Evolutionary conservation across 768 basidiomycete species (phyloP), one percentile per base, ranked within the genome.

Genomic region (Clavaria fumosa): DNA sequence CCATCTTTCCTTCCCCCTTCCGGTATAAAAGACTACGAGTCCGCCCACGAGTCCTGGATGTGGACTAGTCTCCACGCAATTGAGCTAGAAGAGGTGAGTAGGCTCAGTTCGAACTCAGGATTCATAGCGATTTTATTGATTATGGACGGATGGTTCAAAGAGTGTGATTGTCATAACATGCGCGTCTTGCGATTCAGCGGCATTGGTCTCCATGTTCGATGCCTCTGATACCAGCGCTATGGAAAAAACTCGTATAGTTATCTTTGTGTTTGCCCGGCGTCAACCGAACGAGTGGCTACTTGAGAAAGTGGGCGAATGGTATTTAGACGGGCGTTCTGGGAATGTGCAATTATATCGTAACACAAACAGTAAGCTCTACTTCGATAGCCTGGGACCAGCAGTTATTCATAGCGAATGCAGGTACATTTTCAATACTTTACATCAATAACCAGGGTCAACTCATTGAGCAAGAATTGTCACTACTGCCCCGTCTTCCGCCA

Each of bases 251-350:
- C 60, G 57, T 12, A 44, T 64, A 1, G 57, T 56, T 0, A 45
- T 65, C 1, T 61, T 67, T 39, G 63, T 66, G 37, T 47, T 70
- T 15, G 45, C 44, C 3, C 40, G 48, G 1, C 47, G 43, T 15
- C 45, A 54, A 6, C 50, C 53, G 31, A 40, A 44, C 5, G 49
- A 53, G 3, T 49, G 58, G 1, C 50, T 45, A 19, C 58, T 80
- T 1, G 60, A 60, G 36, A 59, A 59, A 28, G 43, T 78, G 7
- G 69, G 70, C 5, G 67, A 72, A 32, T 77, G 75, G 71, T 48
- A 62, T 17, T 50, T 72, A 4, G 64, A 69, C 27, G 69, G 74
- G 7, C 59, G 61, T 10, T 56, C 64, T 0, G 53, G 56, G 34
- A 63, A 63, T 15, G 50, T 66, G 9, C 68, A 65, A 2, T 51